Evolutionary conservation across 179 eudicot species (phyloP).

Genomic region (Beta lomatogona): DNA sequence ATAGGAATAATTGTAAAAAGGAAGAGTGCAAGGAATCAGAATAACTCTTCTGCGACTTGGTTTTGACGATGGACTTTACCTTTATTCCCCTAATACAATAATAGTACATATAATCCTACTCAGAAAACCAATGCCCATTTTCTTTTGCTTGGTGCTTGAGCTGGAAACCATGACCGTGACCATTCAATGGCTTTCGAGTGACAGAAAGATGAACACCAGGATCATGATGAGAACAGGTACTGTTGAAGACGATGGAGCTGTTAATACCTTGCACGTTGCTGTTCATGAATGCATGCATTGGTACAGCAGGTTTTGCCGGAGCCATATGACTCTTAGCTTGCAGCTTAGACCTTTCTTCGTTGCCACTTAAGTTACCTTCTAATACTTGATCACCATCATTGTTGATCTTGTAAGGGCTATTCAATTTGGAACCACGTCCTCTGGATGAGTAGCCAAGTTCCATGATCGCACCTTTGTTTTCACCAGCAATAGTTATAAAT

Average conservation of each 20-base stretch:
- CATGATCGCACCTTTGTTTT: slow-evolving; percentile 82
- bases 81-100: slow-evolving; percentile 21
- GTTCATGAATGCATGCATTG: slow-evolving; percentile 51
- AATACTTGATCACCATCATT: not conserved
- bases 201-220: slow-evolving; percentile 71
- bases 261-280: slow-evolving; percentile 81
- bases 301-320: slow-evolving; percentile 19
- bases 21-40: slow-evolving; percentile 10
- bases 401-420: not conserved
- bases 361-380: slow-evolving; percentile 9
- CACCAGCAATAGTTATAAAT: slow-evolving; percentile 61
- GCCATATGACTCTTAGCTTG: not conserved
- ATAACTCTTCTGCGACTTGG: slow-evolving; percentile 3
- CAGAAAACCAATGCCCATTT: slow-evolving; percentile 12
- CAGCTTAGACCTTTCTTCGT: slow-evolving; percentile 20
- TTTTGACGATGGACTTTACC: not conserved
- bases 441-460: slow-evolving; percentile 41
- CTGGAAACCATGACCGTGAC: slow-evolving; percentile 10
- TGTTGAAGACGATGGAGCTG: slow-evolving; percentile 56
- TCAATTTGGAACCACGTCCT: slow-evolving; percentile 14
- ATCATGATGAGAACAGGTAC: slow-evolving; percentile 48
- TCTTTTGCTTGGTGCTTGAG: slow-evolving; percentile 24
- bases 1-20: not conserved
- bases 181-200: slow-evolving; percentile 44
- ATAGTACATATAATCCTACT: not conserved